Evolutionary conservation across 306 rosid species (phyloP).

Genomic region (Hippophae tibetana): DNA sequence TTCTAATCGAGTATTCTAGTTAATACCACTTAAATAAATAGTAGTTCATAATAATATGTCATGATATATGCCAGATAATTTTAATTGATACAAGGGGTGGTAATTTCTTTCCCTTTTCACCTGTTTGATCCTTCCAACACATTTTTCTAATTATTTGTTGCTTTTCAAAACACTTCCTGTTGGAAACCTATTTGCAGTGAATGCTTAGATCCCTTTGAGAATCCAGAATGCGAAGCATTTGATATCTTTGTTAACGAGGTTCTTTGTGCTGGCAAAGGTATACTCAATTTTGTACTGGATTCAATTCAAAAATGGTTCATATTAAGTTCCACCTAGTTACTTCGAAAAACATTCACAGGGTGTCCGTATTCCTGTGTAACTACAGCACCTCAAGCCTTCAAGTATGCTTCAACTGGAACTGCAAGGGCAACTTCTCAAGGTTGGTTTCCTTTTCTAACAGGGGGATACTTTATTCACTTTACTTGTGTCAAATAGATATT

Average conservation of each 20-base stretch:
- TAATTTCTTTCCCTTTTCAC: no score
- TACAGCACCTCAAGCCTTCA: conserved; percentile 75
- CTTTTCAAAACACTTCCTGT: neutral
- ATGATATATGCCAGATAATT: no score
- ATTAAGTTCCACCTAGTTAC: neutral
- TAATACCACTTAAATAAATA: no score
- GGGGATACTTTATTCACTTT: no score
- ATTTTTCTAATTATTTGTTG: neutral
- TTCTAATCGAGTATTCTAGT: neutral
- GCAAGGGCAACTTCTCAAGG: conserved; percentile 82
- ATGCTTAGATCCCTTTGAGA: conserved; percentile 84
- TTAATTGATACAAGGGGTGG: no score
- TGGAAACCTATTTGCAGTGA: conserved; percentile 37
- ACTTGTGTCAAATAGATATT: no score
- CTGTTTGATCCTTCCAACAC: neutral
- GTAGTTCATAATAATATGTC: no score
- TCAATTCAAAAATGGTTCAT: neutral
- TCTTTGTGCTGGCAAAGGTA: conserved; percentile 79
- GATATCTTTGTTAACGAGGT: conserved; percentile 76
- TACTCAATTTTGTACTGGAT: neutral
- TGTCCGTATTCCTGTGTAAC: conserved; percentile 79
- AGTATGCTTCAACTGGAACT: conserved; percentile 58
- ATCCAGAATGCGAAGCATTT: conserved; percentile 85
- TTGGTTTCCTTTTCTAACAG: conserved; percentile 13
- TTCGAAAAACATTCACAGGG: conserved; percentile 32